Conservation (phyloP, 2,329 filamentous ascomycete species). For the Chlorencoelia australis region DNA sequence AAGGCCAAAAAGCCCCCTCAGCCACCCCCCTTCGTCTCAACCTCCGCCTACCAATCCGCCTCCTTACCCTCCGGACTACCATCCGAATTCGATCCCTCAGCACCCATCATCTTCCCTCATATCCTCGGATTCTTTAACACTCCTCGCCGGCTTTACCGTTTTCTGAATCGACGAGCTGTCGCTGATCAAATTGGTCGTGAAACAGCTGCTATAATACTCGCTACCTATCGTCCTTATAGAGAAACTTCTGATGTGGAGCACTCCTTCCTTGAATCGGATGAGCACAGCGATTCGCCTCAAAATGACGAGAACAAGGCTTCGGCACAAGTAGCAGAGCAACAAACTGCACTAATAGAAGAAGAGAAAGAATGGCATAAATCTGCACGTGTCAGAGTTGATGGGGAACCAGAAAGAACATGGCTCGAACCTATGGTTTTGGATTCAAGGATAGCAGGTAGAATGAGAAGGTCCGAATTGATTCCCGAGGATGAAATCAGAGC, state of each 20-base stretch:
- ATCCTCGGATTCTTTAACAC: slow-evolving; percentile 89
- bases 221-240: slow-evolving; percentile 37
- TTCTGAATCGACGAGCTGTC: slow-evolving; percentile 73
- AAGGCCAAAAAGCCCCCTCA: slow-evolving; percentile 51
- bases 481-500: slow-evolving; percentile 62
- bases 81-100: slow-evolving; percentile 59
- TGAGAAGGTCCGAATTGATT: slow-evolving; percentile 67
- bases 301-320: neutral
- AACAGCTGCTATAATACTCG: slow-evolving; percentile 75
- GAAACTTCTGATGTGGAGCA: too few species aligned
- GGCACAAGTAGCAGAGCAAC: slow-evolving; percentile 43
- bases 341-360: slow-evolving; percentile 55
- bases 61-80: slow-evolving; percentile 57
- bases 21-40: slow-evolving; percentile 63
- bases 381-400: slow-evolving; percentile 46
- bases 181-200: slow-evolving; percentile 82
- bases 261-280: too few species aligned
- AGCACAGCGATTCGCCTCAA: slow-evolving; percentile 29
- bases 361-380: slow-evolving; percentile 79
- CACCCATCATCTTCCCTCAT: slow-evolving; percentile 71
- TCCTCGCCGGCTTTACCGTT: slow-evolving; percentile 75
- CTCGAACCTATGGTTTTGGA: slow-evolving; percentile 66
- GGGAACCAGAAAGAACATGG: slow-evolving; percentile 63
- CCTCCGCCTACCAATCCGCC: slow-evolving; percentile 60
- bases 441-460: slow-evolving; percentile 61